Evolutionary conservation across 2,329 filamentous ascomycete species (phyloP).

Genomic region (Lachnellula subtilissima): DNA sequence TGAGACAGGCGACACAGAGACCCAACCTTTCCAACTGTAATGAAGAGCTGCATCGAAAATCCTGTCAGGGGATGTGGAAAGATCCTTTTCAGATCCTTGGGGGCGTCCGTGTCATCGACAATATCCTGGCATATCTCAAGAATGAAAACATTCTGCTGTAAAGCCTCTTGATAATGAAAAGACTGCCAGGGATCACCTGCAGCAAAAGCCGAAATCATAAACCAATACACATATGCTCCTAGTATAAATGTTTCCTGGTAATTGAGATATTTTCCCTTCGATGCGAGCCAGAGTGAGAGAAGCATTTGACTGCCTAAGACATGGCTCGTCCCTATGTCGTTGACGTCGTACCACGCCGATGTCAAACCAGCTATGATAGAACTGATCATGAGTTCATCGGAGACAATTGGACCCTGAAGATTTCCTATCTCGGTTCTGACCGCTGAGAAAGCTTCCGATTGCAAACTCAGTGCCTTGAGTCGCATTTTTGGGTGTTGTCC

Average conservation of each 20-base stretch:
- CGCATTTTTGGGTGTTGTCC: slow-evolving; percentile 6
- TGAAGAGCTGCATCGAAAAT: slow-evolving; percentile 4
- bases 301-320: slow-evolving; percentile 9
- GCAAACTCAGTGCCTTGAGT: slow-evolving; percentile 7
- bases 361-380: slow-evolving; percentile 11
- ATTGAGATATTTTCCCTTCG: background rate
- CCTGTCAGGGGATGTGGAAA: slow-evolving; percentile 6
- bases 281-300: slow-evolving; percentile 3
- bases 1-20: slow-evolving; percentile 4
- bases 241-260: slow-evolving; percentile 12
- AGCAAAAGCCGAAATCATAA: slow-evolving; percentile 8
- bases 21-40: slow-evolving; percentile 7
- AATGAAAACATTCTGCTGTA: background rate
- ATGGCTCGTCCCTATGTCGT: slow-evolving; percentile 8
- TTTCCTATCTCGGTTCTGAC: slow-evolving; percentile 5
- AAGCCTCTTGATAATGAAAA: slow-evolving; percentile 4
- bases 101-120: background rate
- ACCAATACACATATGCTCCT: slow-evolving; percentile 10
- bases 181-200: slow-evolving; percentile 2
- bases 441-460: slow-evolving; percentile 11
- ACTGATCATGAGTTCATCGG: slow-evolving; percentile 9
- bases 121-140: slow-evolving; percentile 1
- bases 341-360: slow-evolving; percentile 11
- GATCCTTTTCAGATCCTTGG: background rate
- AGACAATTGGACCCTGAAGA: slow-evolving; percentile 4